Conservation (phyloP, 495 filamentous ascomycete species). For the Daldinia caldariorum region DNA sequence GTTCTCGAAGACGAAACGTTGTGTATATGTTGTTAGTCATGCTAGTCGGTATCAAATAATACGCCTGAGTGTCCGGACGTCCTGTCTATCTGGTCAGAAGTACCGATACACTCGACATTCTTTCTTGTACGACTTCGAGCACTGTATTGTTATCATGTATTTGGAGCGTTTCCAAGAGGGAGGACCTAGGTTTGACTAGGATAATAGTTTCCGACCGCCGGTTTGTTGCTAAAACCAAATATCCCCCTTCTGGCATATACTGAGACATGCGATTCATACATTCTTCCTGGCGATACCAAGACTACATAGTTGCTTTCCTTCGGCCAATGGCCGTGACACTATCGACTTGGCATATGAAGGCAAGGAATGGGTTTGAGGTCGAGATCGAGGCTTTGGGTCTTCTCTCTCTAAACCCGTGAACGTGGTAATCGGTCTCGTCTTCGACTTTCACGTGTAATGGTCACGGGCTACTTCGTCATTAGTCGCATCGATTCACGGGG, state of each 20-base stretch:
- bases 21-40: background rate
- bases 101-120: background rate
- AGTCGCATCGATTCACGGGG: background rate
- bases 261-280: conserved; percentile 7
- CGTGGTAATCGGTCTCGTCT: too few species aligned
- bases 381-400: background rate
- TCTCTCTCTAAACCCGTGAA: background rate
- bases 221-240: background rate
- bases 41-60: conserved; percentile 2
- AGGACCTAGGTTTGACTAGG: background rate
- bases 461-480: background rate
- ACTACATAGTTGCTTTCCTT: background rate
- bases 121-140: background rate
- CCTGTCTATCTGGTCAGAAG: background rate
- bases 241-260: background rate
- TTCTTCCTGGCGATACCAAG: conserved; percentile 1
- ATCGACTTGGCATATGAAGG: background rate
- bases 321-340: background rate
- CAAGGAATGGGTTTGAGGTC: background rate
- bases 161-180: background rate
- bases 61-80: background rate
- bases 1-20: background rate
- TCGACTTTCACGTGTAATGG: background rate
- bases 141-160: background rate
- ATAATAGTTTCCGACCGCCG: background rate